phyloP scores from a whole-genome alignment of 139 green algal genomes.

The Spirogloea muscicola region DNA sequence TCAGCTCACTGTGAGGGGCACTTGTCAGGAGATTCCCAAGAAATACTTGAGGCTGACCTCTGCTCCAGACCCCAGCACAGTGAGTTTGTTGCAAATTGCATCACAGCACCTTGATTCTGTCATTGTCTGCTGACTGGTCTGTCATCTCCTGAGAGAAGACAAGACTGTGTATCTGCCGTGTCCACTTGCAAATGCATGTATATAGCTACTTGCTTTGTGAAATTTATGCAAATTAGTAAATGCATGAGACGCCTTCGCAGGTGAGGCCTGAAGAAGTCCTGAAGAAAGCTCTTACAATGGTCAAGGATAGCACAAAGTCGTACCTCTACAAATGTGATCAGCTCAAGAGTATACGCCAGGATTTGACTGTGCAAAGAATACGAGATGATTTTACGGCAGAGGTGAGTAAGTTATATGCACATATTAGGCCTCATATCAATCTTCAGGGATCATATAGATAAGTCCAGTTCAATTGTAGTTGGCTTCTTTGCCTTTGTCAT shows the following conservation, averaged over 20 bases:
- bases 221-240: too few relatives aligned
- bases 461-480: too few relatives aligned
- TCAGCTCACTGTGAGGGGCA: constrained; percentile 32
- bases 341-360: constrained; percentile 75
- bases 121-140: too few relatives aligned
- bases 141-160: too few relatives aligned
- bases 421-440: not conserved
- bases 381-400: constrained; percentile 42
- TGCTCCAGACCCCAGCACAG: constrained; percentile 43
- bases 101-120: too few relatives aligned
- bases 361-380: constrained; percentile 73
- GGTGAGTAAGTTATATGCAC: constrained; percentile 26
- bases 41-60: constrained; percentile 58
- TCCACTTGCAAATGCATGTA: too few relatives aligned
- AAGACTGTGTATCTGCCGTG: too few relatives aligned
- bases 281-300: constrained; percentile 48
- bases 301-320: constrained; percentile 1
- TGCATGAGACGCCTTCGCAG: too few relatives aligned
- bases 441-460: too few relatives aligned
- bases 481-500: too few relatives aligned
- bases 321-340: constrained; percentile 68
- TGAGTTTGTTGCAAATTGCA: constrained; percentile 38
- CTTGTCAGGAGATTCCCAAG: constrained; percentile 54
- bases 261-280: constrained; percentile 53
- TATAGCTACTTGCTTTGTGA: too few relatives aligned